phyloP scores from a whole-genome alignment of 192 early-diverging fungal species.

The Allomyces macrogynus region DNA sequence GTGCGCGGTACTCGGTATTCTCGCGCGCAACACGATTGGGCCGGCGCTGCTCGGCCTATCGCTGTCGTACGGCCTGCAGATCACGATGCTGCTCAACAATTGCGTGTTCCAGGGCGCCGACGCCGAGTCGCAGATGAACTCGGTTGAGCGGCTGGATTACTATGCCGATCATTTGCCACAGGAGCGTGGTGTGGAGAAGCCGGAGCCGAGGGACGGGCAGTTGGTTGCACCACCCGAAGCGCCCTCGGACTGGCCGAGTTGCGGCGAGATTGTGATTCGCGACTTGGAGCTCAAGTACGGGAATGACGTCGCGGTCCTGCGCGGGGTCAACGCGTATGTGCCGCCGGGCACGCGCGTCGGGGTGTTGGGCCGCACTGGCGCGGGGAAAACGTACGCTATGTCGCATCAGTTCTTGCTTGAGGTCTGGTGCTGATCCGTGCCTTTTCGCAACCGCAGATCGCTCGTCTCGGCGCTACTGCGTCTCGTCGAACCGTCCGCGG shows the following conservation, averaged over 20 bases:
- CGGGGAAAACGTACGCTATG: too few relatives aligned
- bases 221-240: too few relatives aligned
- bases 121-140: constrained; percentile 24
- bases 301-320: background rate
- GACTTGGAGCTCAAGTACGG: background rate
- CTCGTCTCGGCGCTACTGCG: constrained; percentile 43
- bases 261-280: background rate
- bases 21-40: constrained; percentile 25
- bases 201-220: too few relatives aligned
- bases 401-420: too few relatives aligned
- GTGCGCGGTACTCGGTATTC: constrained; percentile 46
- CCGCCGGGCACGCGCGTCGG: background rate
- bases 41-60: constrained; percentile 56
- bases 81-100: constrained; percentile 20
- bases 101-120: constrained; percentile 1
- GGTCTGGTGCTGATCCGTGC: too few relatives aligned
- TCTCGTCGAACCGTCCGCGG: constrained; percentile 47
- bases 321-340: background rate
- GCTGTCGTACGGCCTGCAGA: constrained; percentile 59
- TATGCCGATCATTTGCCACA: constrained; percentile 18
- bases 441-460: too few relatives aligned
- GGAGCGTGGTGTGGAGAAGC: constrained; percentile 5
- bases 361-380: background rate
- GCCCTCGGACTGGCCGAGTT: background rate
- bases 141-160: constrained; percentile 35